phyloP scores from a whole-genome alignment of 1,284 basidiomycete genomes.

The Ustilago loliicola region DNA sequence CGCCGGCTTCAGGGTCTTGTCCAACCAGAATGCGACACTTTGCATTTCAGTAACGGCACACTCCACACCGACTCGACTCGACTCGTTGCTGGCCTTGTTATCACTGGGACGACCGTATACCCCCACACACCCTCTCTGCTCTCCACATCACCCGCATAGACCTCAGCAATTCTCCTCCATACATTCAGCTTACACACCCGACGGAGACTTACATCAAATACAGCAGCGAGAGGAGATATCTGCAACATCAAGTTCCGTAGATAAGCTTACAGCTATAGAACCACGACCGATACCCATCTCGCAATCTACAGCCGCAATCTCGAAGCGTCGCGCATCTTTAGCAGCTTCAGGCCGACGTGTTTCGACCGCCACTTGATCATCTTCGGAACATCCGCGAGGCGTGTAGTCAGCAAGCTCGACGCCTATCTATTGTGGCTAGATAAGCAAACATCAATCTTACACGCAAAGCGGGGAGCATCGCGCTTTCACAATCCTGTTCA shows the following conservation, averaged over 20 bases:
- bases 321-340: too few species aligned
- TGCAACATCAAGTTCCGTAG: too few species aligned
- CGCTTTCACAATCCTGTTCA: too few species aligned
- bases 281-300: background rate
- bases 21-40: slow-evolving; percentile 7
- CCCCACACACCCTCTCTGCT: background rate
- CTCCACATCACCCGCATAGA: background rate
- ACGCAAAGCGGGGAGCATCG: background rate
- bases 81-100: too few species aligned
- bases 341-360: too few species aligned
- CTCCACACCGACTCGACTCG: background rate
- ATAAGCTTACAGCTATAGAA: too few species aligned
- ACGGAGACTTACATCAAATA: too few species aligned
- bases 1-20: slow-evolving; percentile 1
- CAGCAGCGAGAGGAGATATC: too few species aligned
- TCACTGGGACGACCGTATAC: too few species aligned
- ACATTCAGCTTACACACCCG: too few species aligned
- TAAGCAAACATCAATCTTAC: slow-evolving; percentile 3
- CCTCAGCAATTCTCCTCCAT: too few species aligned
- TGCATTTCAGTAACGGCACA: background rate
- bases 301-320: background rate
- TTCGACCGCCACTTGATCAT: background rate
- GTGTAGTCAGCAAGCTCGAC: slow-evolving; percentile 7
- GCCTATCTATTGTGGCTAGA: slow-evolving; percentile 13
- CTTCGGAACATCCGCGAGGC: slow-evolving; percentile 1